Evolutionary conservation across 768 basidiomycete species (phyloP).

Genomic region (Leccinum sublutescens): DNA sequence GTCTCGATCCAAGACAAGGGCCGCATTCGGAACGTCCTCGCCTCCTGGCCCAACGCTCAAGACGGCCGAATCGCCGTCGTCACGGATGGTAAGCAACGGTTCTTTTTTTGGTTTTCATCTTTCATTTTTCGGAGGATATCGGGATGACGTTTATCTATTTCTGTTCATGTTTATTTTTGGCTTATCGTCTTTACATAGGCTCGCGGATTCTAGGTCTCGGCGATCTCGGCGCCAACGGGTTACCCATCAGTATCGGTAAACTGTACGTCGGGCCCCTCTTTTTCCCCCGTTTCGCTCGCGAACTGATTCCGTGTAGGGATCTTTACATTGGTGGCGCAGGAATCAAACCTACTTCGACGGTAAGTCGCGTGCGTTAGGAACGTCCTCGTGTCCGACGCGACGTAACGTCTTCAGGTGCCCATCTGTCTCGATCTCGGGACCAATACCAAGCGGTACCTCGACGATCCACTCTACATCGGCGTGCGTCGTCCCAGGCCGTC

Average conservation of each 20-base stretch:
- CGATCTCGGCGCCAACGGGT: conserved; percentile 40
- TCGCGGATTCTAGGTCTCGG: conserved; percentile 74
- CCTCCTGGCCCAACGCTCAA: conserved; percentile 45
- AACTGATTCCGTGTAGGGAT: conserved; percentile 36
- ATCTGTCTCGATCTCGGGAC: conserved; percentile 77
- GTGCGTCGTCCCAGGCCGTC: conserved; percentile 54
- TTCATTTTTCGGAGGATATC: background rate
- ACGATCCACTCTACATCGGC: conserved; percentile 77
- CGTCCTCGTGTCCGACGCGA: background rate
- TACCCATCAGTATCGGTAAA: conserved; percentile 70
- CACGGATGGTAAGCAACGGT: conserved; percentile 54
- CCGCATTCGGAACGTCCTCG: conserved; percentile 54
- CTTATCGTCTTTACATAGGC: conserved; percentile 28
- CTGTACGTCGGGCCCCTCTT: conserved; percentile 39
- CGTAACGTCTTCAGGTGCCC: conserved; percentile 40
- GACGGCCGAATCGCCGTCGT: conserved; percentile 69
- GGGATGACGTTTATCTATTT: background rate
- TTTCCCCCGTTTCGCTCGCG: background rate
- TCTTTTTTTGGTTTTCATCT: background rate
- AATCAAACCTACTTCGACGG: conserved; percentile 49
- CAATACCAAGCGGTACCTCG: conserved; percentile 61
- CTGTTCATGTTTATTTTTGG: background rate
- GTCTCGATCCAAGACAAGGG: conserved; percentile 69
- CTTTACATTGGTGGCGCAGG: conserved; percentile 74
- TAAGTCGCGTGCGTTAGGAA: conserved; percentile 10